Percentiles rank a stretch among this genome's conserved stretches.
Evolutionary conservation across 2,329 filamentous ascomycete species (phyloP).

Genomic region (Pezicula neosporulosa): DNA sequence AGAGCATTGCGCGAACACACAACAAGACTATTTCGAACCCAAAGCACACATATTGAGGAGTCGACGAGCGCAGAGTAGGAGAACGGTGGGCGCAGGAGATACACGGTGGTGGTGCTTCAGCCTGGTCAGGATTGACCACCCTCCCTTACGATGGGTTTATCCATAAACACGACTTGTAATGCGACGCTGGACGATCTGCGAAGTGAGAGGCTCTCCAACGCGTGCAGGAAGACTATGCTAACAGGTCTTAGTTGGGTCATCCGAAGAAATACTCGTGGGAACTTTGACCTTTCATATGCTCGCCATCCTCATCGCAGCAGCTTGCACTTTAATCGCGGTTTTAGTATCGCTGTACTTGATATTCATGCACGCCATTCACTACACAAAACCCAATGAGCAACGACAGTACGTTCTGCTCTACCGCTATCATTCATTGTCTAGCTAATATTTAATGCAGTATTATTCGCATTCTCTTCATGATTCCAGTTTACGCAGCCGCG

Average conservation of each 20-base stretch:
- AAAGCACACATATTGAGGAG: too few species aligned
- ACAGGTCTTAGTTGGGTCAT: constrained; percentile 24
- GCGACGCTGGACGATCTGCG: constrained; percentile 31
- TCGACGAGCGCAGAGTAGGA: too few species aligned
- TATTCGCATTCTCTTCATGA: constrained; percentile 85
- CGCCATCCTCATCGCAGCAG: constrained; percentile 47
- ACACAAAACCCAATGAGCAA: constrained; percentile 58
- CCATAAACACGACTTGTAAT: constrained; percentile 27
- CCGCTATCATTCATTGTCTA: not conserved
- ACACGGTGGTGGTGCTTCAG: not conserved
- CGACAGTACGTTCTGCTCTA: constrained; percentile 41
- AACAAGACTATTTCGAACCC: too few species aligned
- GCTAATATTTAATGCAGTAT: constrained; percentile 48
- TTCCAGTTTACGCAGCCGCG: constrained; percentile 75
- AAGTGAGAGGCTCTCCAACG: constrained; percentile 22
- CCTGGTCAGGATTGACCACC: constrained; percentile 13
- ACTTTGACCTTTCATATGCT: constrained; percentile 51
- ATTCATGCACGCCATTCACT: constrained; percentile 55
- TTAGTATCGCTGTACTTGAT: constrained; percentile 52
- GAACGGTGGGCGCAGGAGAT: not conserved
- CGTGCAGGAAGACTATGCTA: constrained; percentile 8
- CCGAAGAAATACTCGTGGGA: constrained; percentile 44
- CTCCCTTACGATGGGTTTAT: constrained; percentile 15
- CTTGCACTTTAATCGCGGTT: constrained; percentile 47
- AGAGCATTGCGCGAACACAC: too few species aligned